Evolutionary conservation across 176 grass and related monocot genomes (phyloP), one percentile per base, ranked within the genome.

Genomic region (Olyra latifolia): DNA sequence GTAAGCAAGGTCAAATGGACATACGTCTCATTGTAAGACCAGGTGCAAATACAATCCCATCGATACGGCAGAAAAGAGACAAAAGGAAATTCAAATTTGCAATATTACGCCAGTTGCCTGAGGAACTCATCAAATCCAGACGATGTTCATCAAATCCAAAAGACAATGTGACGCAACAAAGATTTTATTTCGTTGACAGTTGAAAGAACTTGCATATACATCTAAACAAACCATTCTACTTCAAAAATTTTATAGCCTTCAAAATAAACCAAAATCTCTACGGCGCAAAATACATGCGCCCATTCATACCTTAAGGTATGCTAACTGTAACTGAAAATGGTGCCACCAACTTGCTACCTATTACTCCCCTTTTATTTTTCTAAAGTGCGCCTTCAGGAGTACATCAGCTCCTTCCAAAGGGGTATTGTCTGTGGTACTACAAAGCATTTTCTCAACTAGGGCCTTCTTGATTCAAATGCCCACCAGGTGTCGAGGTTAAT

Each of bases 231-330:
- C 7, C 43, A 84, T 32, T 76, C 19, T 39, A 69, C 62, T 52
- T 11, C 12, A 66, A 80, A 80, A 80, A n/a, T 27, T 49, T 16
- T 57, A 79, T 47, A 25, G 30, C 74, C 54, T 52, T 71, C n/a
- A 53, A 43, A 56, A 43, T 49, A 52, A 43, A 44, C 14, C 16
- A 83, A 72, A 82, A 83, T 44, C 47, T 87, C 14, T 71, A 14
- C 1, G 10, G 65, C 73, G 2, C 12, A 69, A 62, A 19, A 70
- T 7, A 38, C n/a, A 42, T 53, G 63, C 2, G 3, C 5, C 7
- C 22, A 3, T 14, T 43, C 22, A 59, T 66, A 23, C 50, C 15
- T 48, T 0, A 72, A 17, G n/a, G 22, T 20, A 56, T 56, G 41
- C 73, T 45, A 71, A 45, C 20, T 24, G 42, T 45, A 71, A 45